Conservation (phyloP, 2,329 filamentous ascomycete species). For the Lecanicillium sp. region DNA sequence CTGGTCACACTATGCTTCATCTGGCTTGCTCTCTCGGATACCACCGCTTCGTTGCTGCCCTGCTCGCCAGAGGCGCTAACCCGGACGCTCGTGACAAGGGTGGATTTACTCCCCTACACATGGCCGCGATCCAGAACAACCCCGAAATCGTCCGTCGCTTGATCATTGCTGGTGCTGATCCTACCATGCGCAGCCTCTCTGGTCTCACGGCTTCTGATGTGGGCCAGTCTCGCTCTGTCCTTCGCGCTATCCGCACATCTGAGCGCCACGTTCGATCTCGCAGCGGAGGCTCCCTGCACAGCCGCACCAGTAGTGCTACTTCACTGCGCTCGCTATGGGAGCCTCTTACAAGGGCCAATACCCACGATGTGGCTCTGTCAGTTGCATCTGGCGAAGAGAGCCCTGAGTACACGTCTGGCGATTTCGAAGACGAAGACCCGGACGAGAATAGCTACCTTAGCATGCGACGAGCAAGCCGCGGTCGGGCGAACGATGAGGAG, state of each 20-base stretch:
- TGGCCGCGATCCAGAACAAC: conserved; percentile 70
- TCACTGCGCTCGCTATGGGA: conserved; percentile 64
- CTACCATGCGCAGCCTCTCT: conserved; percentile 59
- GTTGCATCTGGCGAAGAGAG: conserved; percentile 35
- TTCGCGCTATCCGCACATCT: conserved; percentile 54
- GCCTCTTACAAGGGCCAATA: conserved; percentile 29
- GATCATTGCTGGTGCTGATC: conserved; percentile 65
- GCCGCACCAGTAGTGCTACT: conserved; percentile 57
- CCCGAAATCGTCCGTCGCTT: conserved; percentile 69
- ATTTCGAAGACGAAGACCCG: conserved; percentile 33
- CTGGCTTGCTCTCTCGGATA: conserved; percentile 69
- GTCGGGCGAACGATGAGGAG: conserved; percentile 23
- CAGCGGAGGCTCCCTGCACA: conserved; percentile 54
- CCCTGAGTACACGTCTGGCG: conserved; percentile 36
- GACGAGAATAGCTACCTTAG: conserved; percentile 27
- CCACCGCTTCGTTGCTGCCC: conserved; percentile 65
- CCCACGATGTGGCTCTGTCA: conserved; percentile 27
- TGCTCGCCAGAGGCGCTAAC: conserved; percentile 71
- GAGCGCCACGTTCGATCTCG: conserved; percentile 57
- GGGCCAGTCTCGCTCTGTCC: conserved; percentile 55
- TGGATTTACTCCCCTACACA: conserved; percentile 75
- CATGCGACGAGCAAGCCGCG: conserved; percentile 25
- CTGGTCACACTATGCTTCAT: conserved; percentile 75
- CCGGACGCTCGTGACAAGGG: conserved; percentile 68
- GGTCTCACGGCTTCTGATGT: conserved; percentile 67